These are phyloP conservation scores for Panaeolus cyanescens DNA, from an alignment of 768 basidiomycete genomes.

Conservation along the genomic window DNA sequence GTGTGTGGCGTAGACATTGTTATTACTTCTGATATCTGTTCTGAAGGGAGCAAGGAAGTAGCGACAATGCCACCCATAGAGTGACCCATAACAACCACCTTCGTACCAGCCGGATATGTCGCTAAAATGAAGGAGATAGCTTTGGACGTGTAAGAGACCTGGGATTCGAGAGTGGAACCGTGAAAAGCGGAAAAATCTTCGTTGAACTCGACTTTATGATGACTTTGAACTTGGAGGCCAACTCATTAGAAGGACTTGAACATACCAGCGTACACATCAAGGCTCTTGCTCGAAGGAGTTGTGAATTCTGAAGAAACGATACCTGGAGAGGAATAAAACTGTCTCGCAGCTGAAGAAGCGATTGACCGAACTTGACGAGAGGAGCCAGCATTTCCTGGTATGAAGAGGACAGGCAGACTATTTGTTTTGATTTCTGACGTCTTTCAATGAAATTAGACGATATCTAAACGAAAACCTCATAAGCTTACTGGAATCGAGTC, in stretches of 20 bases:
- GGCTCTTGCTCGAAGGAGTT: slow-evolving; percentile 46
- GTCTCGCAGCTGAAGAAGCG: slow-evolving; percentile 85
- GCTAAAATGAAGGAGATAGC: slow-evolving; percentile 81
- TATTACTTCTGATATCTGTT: slow-evolving; percentile 72
- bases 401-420: slow-evolving; percentile 90
- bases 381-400: slow-evolving; percentile 97
- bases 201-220: slow-evolving; percentile 82
- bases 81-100: slow-evolving; percentile 83
- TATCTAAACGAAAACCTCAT: background rate
- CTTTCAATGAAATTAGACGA: slow-evolving; percentile 6
- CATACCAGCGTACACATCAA: slow-evolving; percentile 88
- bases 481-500: slow-evolving; percentile 59
- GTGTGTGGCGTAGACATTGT: slow-evolving; percentile 97
- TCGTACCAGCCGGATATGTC: slow-evolving; percentile 63
- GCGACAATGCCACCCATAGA: slow-evolving; percentile 98
- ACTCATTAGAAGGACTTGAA: background rate
- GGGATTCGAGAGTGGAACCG: slow-evolving; percentile 81
- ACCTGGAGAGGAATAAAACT: slow-evolving; percentile 70
- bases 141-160: slow-evolving; percentile 71
- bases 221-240: background rate
- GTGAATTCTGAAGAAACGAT: slow-evolving; percentile 54
- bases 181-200: slow-evolving; percentile 97
- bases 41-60: slow-evolving; percentile 70
- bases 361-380: slow-evolving; percentile 93
- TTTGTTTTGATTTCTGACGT: slow-evolving; percentile 18